phyloP scores from a whole-genome alignment of 495 filamentous ascomycete genomes.

The Aspergillus homomorphus region DNA sequence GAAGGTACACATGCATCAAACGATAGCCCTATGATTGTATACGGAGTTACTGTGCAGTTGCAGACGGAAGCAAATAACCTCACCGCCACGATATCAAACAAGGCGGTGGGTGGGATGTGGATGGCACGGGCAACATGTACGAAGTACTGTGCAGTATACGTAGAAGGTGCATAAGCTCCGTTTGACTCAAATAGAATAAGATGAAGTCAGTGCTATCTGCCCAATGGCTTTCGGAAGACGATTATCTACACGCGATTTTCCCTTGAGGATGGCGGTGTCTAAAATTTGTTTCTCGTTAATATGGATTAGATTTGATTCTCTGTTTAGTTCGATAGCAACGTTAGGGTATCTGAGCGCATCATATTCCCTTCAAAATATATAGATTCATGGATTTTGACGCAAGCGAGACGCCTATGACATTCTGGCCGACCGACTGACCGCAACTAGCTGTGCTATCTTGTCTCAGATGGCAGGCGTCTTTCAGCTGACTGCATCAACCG shows the following conservation, averaged over 20 bases:
- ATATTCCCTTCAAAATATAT: background rate
- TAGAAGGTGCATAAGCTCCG: background rate
- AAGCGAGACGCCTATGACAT: background rate
- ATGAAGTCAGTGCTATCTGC: no score
- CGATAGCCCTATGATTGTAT: background rate
- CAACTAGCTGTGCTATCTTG: no score
- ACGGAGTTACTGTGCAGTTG: background rate
- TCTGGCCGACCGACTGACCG: no score
- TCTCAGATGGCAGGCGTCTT: no score
- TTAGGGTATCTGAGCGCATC: no score
- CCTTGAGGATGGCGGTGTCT: no score
- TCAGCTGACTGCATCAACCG: slow-evolving; percentile 1
- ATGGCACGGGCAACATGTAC: background rate
- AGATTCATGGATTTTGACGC: background rate
- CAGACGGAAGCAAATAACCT: slow-evolving; percentile 2
- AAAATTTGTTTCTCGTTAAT: no score
- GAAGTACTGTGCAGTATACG: no score
- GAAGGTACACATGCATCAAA: slow-evolving; percentile 10
- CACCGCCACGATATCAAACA: slow-evolving; percentile 22
- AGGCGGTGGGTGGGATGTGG: background rate
- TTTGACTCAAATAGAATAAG: background rate
- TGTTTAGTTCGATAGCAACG: no score
- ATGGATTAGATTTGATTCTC: no score
- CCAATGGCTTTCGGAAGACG: no score
- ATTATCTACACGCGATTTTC: no score